Evolutionary conservation across 2,329 filamentous ascomycete genomes (phyloP), one percentile per base, ranked within the genome.

Genomic region (Phaeosphaeriaceae sp.): DNA sequence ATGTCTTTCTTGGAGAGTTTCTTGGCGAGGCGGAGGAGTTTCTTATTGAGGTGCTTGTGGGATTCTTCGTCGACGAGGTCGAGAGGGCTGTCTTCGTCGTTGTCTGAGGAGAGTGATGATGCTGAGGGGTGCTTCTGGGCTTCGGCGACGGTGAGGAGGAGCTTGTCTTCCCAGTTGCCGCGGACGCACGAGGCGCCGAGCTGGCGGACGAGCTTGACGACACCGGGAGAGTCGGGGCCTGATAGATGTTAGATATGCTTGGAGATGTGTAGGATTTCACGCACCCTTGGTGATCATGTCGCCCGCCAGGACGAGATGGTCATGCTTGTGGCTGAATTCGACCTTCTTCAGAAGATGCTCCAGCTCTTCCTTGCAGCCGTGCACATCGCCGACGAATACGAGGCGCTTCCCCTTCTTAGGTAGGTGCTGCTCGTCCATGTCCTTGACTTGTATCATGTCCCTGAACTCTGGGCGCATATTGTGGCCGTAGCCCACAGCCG

Each of bases 91-190:
- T 64, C 57, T 24, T 65, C 60, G 66, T 73, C 64, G 63, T 74
- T 69, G 74, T 58, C 47, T 15, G 65, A 55, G 56, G 70, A 56
- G 5, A 11, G 36, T 5, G 13, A 15, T 19, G 36, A 41, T 19
- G n/a, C 3, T 19, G 5, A 6, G 44, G 69, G 68, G 41, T 54
- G 58, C n/a, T 58, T 51, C 52, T 61, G 54, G 11, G 72, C 67
- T 45, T 83, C 76, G 25, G 82, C 80, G 60, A 88, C 85, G 1
- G 88, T 84, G 9, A 89, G 83, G n/a, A 98, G 83, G 20, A 97
- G 83, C 21, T 88, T 85, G 75, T 98, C 93, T 75, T 99, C 95
- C 79, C 97, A 91, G 78, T 97, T 97, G 19, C 95, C 95, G 51
- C 94, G 89, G 9, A 98, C 92, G 61, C 88, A 91, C 27, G 89